Evolutionary conservation across 441 rosid species (phyloP).

Genomic region (Heliophila coronopifolia): DNA sequence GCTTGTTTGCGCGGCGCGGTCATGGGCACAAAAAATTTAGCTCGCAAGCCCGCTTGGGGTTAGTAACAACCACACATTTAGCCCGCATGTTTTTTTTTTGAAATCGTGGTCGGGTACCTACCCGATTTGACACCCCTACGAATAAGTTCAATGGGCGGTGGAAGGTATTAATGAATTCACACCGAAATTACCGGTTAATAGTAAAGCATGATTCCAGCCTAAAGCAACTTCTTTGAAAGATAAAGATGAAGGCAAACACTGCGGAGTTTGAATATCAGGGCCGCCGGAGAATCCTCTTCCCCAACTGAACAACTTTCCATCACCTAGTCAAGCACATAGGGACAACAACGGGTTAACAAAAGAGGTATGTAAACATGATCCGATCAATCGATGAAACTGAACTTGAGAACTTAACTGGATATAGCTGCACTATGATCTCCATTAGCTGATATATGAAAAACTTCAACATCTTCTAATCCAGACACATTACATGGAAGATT

Average conservation of each 20-base stretch:
- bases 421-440: conserved; percentile 81
- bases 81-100: too few relatives aligned
- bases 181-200: conserved; percentile 45
- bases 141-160: not conserved
- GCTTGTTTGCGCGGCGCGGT: too few relatives aligned
- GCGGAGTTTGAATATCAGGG: conserved; percentile 43
- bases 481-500: conserved; percentile 44
- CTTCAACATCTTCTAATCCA: conserved; percentile 49
- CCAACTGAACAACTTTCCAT: conserved; percentile 59
- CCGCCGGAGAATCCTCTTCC: conserved; percentile 65
- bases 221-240: conserved; percentile 37
- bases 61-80: too few relatives aligned
- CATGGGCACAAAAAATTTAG: too few relatives aligned
- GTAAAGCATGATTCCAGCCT: conserved; percentile 80
- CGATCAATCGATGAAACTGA: not conserved
- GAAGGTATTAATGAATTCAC: not conserved
- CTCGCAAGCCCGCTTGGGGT: too few relatives aligned
- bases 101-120: too few relatives aligned
- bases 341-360: not conserved
- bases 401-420: conserved; percentile 39
- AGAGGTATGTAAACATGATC: not conserved
- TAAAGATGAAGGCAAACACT: conserved; percentile 31
- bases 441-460: conserved; percentile 50
- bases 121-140: too few relatives aligned
- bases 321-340: conserved; percentile 35